A percentile compares a stretch with the other conserved stretches of the same genome.
These are phyloP conservation scores for Heterobasidion irregulare DNA, from an alignment of 1,284 basidiomycete species.

Conservation along the genomic window DNA sequence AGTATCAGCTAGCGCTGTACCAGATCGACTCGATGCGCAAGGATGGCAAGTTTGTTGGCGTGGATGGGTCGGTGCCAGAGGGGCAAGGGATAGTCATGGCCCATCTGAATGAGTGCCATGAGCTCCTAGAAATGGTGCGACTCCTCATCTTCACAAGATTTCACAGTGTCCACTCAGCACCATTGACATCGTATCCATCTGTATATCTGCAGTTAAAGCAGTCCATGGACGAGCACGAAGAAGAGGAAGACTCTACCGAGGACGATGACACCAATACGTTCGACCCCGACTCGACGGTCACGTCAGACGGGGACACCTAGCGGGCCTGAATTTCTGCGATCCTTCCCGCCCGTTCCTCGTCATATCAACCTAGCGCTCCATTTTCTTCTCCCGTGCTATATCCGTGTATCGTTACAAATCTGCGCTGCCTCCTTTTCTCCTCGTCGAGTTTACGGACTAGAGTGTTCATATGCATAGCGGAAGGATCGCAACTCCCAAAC, in stretches of 20 bases:
- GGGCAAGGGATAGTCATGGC: constrained; percentile 97
- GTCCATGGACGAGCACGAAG: constrained; percentile 65
- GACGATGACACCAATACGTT: constrained; percentile 36
- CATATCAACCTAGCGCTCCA: not conserved
- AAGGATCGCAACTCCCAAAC: not conserved
- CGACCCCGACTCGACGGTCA: constrained; percentile 2
- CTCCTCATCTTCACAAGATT: constrained; percentile 1
- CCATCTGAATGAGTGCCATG: constrained; percentile 94
- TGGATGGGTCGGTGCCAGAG: constrained; percentile 82
- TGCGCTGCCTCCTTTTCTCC: not conserved
- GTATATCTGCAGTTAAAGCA: constrained; percentile 53
- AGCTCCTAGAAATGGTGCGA: constrained; percentile 84
- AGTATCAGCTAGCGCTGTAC: constrained; percentile 94
- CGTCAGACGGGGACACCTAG: too few species aligned
- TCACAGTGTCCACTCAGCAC: not conserved
- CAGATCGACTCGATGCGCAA: constrained; percentile 92
- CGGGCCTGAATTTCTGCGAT: constrained; percentile 6
- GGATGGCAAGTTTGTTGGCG: constrained; percentile 88
- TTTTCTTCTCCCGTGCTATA: not conserved
- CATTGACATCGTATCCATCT: not conserved
- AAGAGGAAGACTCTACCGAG: constrained; percentile 44
- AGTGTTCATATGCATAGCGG: not conserved
- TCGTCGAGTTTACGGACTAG: not conserved
- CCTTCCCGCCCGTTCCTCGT: not conserved
- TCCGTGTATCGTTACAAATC: not conserved